Conservation (phyloP, 805 yeast species). For the Hanseniaspora singularis region DNA sequence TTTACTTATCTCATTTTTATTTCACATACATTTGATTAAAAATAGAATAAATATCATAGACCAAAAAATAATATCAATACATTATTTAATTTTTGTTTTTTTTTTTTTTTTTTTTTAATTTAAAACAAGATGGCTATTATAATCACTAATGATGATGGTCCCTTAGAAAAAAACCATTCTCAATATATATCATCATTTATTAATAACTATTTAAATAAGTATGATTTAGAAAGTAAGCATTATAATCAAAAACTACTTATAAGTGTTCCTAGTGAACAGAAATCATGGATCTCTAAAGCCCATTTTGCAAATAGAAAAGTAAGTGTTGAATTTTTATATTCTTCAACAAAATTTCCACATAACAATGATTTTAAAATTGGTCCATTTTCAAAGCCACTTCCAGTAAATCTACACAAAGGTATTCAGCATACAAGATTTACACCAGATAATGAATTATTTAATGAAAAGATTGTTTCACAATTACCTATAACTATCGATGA, state of each 20-base stretch:
- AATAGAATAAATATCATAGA: too few relatives aligned
- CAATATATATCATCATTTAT: constrained; percentile 79
- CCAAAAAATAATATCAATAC: too few relatives aligned
- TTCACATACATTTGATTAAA: too few relatives aligned
- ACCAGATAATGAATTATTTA: background rate
- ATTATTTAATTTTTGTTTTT: background rate
- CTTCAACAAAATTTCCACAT: constrained; percentile 28
- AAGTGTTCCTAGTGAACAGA: constrained; percentile 67
- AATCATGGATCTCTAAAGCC: constrained; percentile 97
- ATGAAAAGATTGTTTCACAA: background rate
- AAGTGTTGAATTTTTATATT: constrained; percentile 50
- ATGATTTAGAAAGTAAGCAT: constrained; percentile 34
- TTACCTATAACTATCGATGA: background rate
- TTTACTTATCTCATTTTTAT: too few relatives aligned
- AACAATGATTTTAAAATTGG: constrained; percentile 44
- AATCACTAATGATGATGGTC: constrained; percentile 93
- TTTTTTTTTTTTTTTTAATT: constrained; percentile 1
- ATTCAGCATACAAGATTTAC: constrained; percentile 6
- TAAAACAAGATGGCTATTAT: constrained; percentile 25
- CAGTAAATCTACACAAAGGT: constrained; percentile 19
- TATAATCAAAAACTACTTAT: constrained; percentile 77
- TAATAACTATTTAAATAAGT: constrained; percentile 33
- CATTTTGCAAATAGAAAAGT: constrained; percentile 72
- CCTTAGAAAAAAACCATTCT: constrained; percentile 63
- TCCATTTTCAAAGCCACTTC: constrained; percentile 48